Conservation (phyloP, 2,329 filamentous ascomycete species). For the Aspergillus sp. region DNA sequence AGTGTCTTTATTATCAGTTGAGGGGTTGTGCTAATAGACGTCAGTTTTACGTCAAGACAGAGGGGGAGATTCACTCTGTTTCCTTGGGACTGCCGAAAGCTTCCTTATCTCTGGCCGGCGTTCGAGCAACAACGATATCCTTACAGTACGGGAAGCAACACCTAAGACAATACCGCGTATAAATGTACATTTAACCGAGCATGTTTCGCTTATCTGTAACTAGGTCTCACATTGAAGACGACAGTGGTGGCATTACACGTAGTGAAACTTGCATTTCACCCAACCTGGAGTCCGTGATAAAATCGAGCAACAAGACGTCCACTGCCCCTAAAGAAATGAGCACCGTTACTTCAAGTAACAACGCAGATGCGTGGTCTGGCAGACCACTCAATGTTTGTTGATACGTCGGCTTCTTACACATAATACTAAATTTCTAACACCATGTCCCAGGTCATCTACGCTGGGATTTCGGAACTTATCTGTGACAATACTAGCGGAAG, state of each 20-base stretch:
- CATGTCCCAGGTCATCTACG: background rate
- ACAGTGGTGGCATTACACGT: too few relatives aligned
- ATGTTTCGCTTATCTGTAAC: background rate
- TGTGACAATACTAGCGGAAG: background rate
- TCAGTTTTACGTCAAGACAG: background rate
- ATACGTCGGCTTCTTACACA: background rate
- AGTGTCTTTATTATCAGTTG: background rate
- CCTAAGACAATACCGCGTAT: background rate
- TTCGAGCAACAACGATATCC: background rate
- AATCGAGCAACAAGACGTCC: background rate
- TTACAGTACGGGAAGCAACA: too few relatives aligned
- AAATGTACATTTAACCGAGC: background rate
- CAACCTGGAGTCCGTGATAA: background rate
- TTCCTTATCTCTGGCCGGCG: background rate
- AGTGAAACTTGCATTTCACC: background rate
- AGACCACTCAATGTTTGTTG: background rate
- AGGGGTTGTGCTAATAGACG: too few relatives aligned
- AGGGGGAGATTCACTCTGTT: background rate
- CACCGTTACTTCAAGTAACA: background rate
- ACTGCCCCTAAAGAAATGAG: background rate
- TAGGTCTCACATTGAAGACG: too few relatives aligned
- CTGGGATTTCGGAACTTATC: conserved; percentile 1
- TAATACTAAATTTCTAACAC: background rate
- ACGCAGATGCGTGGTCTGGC: background rate
- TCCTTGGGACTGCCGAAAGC: background rate